Conservation (phyloP, 345 rosid genomes). For the Kernera saxatilis region DNA sequence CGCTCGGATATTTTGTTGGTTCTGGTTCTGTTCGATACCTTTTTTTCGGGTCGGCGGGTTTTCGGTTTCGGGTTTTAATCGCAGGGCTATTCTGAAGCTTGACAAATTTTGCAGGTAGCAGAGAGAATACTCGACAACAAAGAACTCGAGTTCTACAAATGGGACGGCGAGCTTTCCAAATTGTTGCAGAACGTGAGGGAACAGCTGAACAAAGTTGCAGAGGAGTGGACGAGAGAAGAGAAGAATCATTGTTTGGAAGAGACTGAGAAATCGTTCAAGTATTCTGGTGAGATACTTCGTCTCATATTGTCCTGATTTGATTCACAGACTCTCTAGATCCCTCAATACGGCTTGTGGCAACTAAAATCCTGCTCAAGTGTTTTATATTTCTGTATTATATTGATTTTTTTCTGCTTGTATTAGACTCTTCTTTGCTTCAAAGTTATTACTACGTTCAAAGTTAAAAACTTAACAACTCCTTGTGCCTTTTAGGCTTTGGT, state of each 20-base stretch:
- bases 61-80: too few species aligned
- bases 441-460: not conserved
- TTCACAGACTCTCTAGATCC: not conserved
- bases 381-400: constrained; percentile 7
- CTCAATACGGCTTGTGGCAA: not conserved
- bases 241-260: constrained; percentile 93
- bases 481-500: not conserved
- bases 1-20: too few species aligned
- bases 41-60: too few species aligned
- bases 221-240: constrained; percentile 86
- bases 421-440: constrained; percentile 17
- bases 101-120: constrained; percentile 49
- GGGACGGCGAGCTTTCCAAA: constrained; percentile 79
- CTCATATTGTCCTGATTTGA: constrained; percentile 53
- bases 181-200: constrained; percentile 76
- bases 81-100: constrained; percentile 8
- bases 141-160: constrained; percentile 76
- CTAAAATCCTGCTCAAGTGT: constrained; percentile 19
- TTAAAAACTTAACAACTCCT: not conserved
- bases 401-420: not conserved
- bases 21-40: too few species aligned
- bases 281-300: constrained; percentile 89
- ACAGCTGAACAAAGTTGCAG: constrained; percentile 70
- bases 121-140: constrained; percentile 55
- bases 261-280: constrained; percentile 87